Evolutionary conservation across 2,329 filamentous ascomycete genomes (phyloP), one percentile per base, ranked within the genome.

Genomic region (Colletotrichum graminicola): DNA sequence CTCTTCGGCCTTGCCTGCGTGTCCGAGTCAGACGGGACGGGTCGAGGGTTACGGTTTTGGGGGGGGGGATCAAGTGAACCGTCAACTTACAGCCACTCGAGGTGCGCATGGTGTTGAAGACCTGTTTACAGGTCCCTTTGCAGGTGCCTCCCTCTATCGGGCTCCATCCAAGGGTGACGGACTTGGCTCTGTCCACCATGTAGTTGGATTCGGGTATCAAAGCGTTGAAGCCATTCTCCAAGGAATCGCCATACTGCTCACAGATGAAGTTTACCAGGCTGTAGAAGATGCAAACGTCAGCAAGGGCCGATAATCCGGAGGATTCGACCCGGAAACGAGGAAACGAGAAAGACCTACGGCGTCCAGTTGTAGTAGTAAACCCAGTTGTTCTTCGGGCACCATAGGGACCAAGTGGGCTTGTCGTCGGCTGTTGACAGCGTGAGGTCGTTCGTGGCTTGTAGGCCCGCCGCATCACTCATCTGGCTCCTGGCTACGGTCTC

Each of bases 331-430:
- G n/a, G n/a, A n/a, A n/a, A n/a, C n/a, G n/a, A n/a, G 5, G n/a
- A 29, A 29, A 45, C 5, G 21, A 21, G 26, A 12, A 18, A 29
- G n/a, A 39, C 67, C 3, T 60, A 70, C 67, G 62, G 67, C 6
- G 16, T 43, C 67, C 67, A 70, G 21, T 60, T 66, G 2, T 70
- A 70, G 41, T 36, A 66, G 26, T 70, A 70, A 18, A 57, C 57
- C 67, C 62, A 66, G 10, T 45, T 49, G 12, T 56, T n/a, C 2
- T 39, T 18, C n/a, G 45, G 60, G 49, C 67, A 70, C 10, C n/a
- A 60, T 32, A 70, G 11, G 3, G 29, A 45, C 36, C 34, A 61
- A 7, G 12, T 18, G 34, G n/a, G 34, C 4, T 11, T 11, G 26
- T 54, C 29, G 21, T 41, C 39, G 16, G 14, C 39, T 8, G 7